Base-by-base conservation (phyloP, 2,329 filamentous ascomycete genomes). In the Didymella arachidicola region DNA sequence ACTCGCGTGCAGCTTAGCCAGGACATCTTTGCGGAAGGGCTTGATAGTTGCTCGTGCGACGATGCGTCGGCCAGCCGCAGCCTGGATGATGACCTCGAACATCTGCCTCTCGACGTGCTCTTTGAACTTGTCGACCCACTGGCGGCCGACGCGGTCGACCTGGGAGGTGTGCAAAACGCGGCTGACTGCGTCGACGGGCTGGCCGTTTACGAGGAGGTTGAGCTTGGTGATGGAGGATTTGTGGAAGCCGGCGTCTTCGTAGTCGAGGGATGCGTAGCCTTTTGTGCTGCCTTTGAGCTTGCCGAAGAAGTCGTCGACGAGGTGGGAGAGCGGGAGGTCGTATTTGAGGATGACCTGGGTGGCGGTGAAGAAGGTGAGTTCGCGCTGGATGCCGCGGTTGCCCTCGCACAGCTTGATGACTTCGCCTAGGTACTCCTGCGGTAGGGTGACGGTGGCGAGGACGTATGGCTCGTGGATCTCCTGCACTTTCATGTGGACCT, bases 291-390 rank as follows among this genome's bases (percentile, higher is more conserved):
- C 92, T 77, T 99, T 99, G 52, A 99, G 83, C 78, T 96, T 97
- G 51, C 95, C 95, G 75, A 99, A 99, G 73, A 99, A 89, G 77
- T 99, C 95, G 68, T 98, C 95, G 0, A 99, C 95, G 4, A 99
- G 83, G 53, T 97, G 92, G 1, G 93, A 88, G 0, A 97, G 84
- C 0, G 95, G 95, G 1, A 99, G 79, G 51, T 93, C 87, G 75
- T 99, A 99, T 70, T 94, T 94, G 32, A 99, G 81, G 62, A 99
- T 98, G 57, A 98, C 94, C 77, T 99, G 95, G 0, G 89, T 92
- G 1, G 90, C 83, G 12, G 93, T 93, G 79, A 98, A 97, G 80
- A 96, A 98, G 64, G 92, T 92, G 34, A 99, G 81, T 65, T 90
- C 90, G 70, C 90, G 87, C 75, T 99, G 95, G 69, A 91, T 87